These are phyloP conservation scores for Fusarium multiceps DNA, from an alignment of 2,329 filamentous ascomycete species.

Conservation along the genomic window DNA sequence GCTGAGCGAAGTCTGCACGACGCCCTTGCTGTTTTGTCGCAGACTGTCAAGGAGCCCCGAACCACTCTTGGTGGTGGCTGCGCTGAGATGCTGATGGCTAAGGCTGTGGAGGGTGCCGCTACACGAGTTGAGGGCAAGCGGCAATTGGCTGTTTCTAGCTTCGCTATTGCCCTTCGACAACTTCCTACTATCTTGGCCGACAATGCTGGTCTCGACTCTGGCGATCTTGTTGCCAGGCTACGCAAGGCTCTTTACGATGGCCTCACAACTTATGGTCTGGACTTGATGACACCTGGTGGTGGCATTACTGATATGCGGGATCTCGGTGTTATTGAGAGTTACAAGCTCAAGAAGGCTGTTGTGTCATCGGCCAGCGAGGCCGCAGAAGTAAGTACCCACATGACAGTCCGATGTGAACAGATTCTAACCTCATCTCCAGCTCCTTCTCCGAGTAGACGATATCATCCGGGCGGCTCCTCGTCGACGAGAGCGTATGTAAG, in stretches of 20 bases:
- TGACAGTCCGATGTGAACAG: neutral
- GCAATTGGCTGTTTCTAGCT: conserved; percentile 90
- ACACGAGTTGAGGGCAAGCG: conserved; percentile 97
- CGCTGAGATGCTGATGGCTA: conserved; percentile 99
- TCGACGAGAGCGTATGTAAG: conserved; percentile 55
- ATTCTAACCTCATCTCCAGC: conserved; percentile 59
- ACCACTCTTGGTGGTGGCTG: conserved; percentile 96
- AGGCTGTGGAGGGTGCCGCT: conserved; percentile 92
- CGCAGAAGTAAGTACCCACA: conserved; percentile 77
- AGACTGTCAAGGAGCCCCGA: conserved; percentile 93
- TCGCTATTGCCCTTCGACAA: conserved; percentile 89
- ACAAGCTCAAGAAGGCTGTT: conserved; percentile 98
- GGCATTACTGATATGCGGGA: conserved; percentile 97
- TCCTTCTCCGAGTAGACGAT: conserved; percentile 94
- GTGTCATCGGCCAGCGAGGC: conserved; percentile 96
- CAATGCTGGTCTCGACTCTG: conserved; percentile 96
- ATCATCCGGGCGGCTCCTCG: conserved; percentile 95
- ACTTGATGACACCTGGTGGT: conserved; percentile 88
- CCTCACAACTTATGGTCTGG: conserved; percentile 90
- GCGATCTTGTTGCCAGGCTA: conserved; percentile 89
- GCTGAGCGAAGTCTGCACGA: conserved; percentile 96
- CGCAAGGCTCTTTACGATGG: conserved; percentile 96
- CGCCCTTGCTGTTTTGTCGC: conserved; percentile 93
- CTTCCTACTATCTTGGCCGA: conserved; percentile 96
- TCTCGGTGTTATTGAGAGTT: conserved; percentile 94